phyloP scores from a whole-genome alignment of 2,329 filamentous ascomycete genomes.

The Trichoderma simmonsii region DNA sequence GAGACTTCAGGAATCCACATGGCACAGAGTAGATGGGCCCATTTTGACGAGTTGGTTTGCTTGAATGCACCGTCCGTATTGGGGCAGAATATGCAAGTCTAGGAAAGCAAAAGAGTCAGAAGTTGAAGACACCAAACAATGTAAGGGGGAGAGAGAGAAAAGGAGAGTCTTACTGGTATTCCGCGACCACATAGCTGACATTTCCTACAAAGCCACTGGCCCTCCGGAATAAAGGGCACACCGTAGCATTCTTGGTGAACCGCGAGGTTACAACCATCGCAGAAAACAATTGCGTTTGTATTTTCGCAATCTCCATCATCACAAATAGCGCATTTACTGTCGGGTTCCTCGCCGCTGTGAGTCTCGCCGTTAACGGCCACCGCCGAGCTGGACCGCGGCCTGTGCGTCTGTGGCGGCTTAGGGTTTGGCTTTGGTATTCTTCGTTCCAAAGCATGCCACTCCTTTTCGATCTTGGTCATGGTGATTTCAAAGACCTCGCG shows the following conservation, averaged over 20 bases:
- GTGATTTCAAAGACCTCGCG: slow-evolving; percentile 95
- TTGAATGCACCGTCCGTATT: slow-evolving; percentile 98
- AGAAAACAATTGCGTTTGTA: slow-evolving; percentile 98
- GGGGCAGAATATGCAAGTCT: slow-evolving; percentile 97
- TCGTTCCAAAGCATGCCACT: slow-evolving; percentile 95
- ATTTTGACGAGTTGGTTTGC: slow-evolving; percentile 92
- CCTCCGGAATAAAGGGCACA: slow-evolving; percentile 96
- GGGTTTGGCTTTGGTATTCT: slow-evolving; percentile 95
- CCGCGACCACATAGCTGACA: slow-evolving; percentile 93
- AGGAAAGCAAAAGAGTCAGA: neutral
- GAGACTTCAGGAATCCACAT: slow-evolving; percentile 99
- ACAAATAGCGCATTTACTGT: slow-evolving; percentile 96
- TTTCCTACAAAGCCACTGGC: slow-evolving; percentile 96
- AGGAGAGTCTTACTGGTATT: slow-evolving; percentile 63
- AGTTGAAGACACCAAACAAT: neutral
- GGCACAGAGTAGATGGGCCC: slow-evolving; percentile 93
- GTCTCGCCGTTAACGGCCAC: slow-evolving; percentile 94
- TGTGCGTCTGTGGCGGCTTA: slow-evolving; percentile 90
- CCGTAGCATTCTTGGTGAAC: slow-evolving; percentile 99
- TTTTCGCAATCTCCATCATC: slow-evolving; percentile 99
- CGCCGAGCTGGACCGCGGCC: slow-evolving; percentile 88
- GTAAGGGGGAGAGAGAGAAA: neutral
- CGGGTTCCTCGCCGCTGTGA: slow-evolving; percentile 80
- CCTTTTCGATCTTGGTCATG: slow-evolving; percentile 98
- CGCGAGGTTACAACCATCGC: slow-evolving; percentile 93